Conservation (phyloP, 2,329 filamentous ascomycete genomes). For the Teratosphaeria pseudoeucalypti region DNA sequence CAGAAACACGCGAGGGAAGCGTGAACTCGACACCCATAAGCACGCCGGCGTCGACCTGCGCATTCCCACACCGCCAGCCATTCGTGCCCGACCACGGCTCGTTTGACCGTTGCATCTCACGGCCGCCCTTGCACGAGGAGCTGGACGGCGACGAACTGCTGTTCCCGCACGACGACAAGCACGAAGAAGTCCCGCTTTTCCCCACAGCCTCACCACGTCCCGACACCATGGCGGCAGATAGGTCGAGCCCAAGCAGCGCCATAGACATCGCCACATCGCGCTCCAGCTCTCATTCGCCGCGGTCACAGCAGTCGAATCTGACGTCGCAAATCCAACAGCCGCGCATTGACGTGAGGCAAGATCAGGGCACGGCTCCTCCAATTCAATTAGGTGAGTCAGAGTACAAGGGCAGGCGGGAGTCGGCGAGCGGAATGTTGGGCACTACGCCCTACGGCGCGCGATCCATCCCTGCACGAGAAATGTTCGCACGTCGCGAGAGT, state of each 20-base stretch:
- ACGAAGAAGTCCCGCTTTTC: slow-evolving; percentile 12
- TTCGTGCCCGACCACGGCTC: slow-evolving; percentile 8
- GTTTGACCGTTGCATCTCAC: slow-evolving; percentile 5
- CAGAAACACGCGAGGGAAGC: slow-evolving; percentile 14
- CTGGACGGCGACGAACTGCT: slow-evolving; percentile 23
- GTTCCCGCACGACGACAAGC: slow-evolving; percentile 17
- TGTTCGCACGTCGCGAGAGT: slow-evolving; percentile 42
- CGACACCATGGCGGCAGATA: slow-evolving; percentile 11
- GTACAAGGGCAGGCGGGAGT: slow-evolving; percentile 40
- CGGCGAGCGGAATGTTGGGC: slow-evolving; percentile 36
- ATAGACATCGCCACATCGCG: slow-evolving; percentile 46
- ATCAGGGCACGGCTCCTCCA: slow-evolving; percentile 5
- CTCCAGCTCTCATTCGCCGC: slow-evolving; percentile 47
- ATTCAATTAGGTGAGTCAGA: neutral
- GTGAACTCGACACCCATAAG: slow-evolving; percentile 19
- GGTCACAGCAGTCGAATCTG: slow-evolving; percentile 52
- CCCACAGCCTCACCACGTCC: slow-evolving; percentile 9
- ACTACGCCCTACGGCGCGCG: slow-evolving; percentile 47
- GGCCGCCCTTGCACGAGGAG: slow-evolving; percentile 10
- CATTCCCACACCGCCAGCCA: slow-evolving; percentile 3
- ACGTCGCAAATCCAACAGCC: slow-evolving; percentile 49
- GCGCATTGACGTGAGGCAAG: slow-evolving; percentile 32
- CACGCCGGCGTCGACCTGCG: slow-evolving; percentile 13
- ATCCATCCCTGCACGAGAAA: slow-evolving; percentile 51
- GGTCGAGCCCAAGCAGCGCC: slow-evolving; percentile 43